phyloP scores from a whole-genome alignment of 805 yeast species.

The Millerozyma acaciae region DNA sequence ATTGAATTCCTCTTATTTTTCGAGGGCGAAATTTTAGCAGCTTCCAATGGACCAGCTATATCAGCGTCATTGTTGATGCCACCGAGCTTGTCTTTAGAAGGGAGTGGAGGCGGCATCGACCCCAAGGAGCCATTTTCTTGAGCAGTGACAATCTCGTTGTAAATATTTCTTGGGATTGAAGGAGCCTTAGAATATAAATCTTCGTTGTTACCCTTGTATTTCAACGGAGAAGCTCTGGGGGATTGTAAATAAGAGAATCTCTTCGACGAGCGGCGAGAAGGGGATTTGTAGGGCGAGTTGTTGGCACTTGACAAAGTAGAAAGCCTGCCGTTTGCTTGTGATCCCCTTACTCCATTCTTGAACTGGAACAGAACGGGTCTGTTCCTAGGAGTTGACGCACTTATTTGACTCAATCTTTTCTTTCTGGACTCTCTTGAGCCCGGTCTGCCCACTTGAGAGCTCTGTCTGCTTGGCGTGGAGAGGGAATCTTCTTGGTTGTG shows the following conservation, averaged over 20 bases:
- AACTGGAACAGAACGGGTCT: conserved; percentile 43
- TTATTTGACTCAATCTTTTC: conserved; percentile 27
- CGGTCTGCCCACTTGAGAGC: conserved; percentile 13
- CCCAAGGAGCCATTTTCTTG: conserved; percentile 21
- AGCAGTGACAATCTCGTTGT: conserved; percentile 39
- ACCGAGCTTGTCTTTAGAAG: conserved; percentile 33
- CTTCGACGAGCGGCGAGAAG: conserved; percentile 19
- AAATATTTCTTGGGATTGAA: conserved; percentile 40
- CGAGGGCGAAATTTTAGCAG: conserved; percentile 25
- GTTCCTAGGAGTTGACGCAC: conserved; percentile 28
- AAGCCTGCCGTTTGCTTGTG: conserved; percentile 15
- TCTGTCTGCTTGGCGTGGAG: conserved; percentile 8
- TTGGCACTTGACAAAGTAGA: conserved; percentile 32
- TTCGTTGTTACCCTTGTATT: conserved; percentile 5
- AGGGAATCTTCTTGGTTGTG: conserved; percentile 33
- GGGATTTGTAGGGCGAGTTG: conserved; percentile 27
- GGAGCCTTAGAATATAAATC: conserved; percentile 16
- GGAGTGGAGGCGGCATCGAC: conserved; percentile 39
- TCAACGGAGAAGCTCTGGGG: conserved; percentile 20
- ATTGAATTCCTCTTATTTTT: conserved; percentile 23
- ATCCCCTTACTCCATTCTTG: conserved; percentile 26
- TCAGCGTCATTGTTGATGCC: conserved; percentile 18
- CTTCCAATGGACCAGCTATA: conserved; percentile 16
- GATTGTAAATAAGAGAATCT: conserved; percentile 16
- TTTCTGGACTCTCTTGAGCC: conserved; percentile 19